Conservation (phyloP, 2,329 filamentous ascomycete genomes). For the Aspergillus viridinutans region DNA sequence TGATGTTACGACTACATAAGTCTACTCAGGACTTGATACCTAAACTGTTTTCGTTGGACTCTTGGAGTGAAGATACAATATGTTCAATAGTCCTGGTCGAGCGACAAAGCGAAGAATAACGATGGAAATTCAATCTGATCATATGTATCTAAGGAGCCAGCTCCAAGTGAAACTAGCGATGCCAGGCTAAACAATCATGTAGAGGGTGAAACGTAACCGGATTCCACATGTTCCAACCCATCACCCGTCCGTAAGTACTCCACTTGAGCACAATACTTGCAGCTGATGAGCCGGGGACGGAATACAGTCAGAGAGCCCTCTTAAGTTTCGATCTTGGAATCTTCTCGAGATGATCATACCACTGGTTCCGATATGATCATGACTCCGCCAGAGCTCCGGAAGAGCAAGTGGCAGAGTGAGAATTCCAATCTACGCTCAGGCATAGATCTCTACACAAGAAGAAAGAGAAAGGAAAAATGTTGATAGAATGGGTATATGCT, state of each 20-base stretch:
- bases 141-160: neutral
- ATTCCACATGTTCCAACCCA: conserved; percentile 17
- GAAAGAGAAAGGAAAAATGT: conserved; percentile 2
- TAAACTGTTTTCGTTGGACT: neutral
- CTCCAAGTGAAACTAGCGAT: neutral
- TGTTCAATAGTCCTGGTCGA: neutral
- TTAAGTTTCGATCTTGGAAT: conserved; percentile 27
- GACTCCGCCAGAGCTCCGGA: neutral
- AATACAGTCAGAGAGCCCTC: conserved; percentile 36
- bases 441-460: conserved; percentile 1
- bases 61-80: neutral
- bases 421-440: neutral
- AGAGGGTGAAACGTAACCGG: conserved; percentile 38
- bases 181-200: conserved; percentile 17
- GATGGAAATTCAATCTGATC: neutral
- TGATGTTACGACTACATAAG: neutral
- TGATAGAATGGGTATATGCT: conserved; percentile 14
- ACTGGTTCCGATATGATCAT: conserved; percentile 14
- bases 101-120: neutral
- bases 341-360: conserved; percentile 15
- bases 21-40: neutral
- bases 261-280: conserved; percentile 18
- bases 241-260: conserved; percentile 20
- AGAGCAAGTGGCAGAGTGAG: neutral
- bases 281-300: conserved; percentile 10